Base-by-base conservation (phyloP, 2,329 filamentous ascomycete genomes). In the Alternaria metachromatica region DNA sequence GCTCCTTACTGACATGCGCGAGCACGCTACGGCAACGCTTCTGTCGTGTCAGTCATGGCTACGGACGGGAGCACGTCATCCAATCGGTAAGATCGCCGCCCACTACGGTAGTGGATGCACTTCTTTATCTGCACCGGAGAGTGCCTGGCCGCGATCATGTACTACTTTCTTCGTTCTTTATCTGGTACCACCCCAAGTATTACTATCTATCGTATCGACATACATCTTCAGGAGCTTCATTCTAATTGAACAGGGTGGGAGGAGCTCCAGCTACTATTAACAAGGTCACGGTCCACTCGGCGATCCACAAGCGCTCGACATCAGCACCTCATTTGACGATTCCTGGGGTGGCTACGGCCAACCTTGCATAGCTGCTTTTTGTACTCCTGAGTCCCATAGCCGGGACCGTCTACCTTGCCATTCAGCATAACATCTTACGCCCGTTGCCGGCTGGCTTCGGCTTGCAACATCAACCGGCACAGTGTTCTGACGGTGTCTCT, bases 181-280 rank as follows among this genome's bases (percentile, higher is more conserved):
- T 76, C 73, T 68, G 50, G 76, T 78, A 72, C 58, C 67, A 78
- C 77, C 67, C 61, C 63, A 69, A 73, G 60, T 55, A 75, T 72
- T 68, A 70, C 64, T 65, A 62, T 63, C 68, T 64, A 74, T 74
- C 75, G 65, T 74, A 73, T 73, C 73, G 67, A 64, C 65, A 71
- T 69, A 69, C 74, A 74, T 73, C 71, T 70, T 67, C 69, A 70
- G 61, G 72, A 58, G 30, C 50, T 65, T 53, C 43, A 53, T 58
- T 61, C 69, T 70, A 69, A 72, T 67, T 64, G 66, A 75, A 63
- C 13, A 66, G 61, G 64, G 55, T 60, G 62, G 49, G 41, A 62
- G 60, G 49, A 64, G 58, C 65, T 68, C 51, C 33, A 66, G 61
- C 65, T 65, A 68, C 49, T 63, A 56, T 70, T 64, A 63, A 56